These are phyloP conservation scores for Domatiomyces catenatus DNA, from an alignment of 2,329 filamentous ascomycete species.

Conservation along the genomic window DNA sequence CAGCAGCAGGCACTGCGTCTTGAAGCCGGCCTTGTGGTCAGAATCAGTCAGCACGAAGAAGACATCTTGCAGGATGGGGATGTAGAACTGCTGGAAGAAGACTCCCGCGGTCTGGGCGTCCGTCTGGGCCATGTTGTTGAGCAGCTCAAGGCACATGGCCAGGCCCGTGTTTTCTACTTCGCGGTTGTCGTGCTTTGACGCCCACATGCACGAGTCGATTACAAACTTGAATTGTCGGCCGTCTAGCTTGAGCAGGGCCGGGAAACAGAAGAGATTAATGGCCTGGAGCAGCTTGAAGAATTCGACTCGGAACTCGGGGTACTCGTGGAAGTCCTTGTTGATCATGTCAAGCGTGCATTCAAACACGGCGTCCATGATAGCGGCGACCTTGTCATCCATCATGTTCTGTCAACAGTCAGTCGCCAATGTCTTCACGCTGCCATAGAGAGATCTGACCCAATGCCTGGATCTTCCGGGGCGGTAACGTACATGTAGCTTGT, in stretches of 20 bases:
- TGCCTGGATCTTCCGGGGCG: conserved; percentile 37
- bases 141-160: conserved; percentile 94
- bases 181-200: conserved; percentile 99
- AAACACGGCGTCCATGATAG: conserved; percentile 97
- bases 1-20: conserved; percentile 85
- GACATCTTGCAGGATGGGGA: conserved; percentile 88
- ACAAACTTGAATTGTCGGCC: conserved; percentile 98
- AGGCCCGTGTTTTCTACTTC: conserved; percentile 92
- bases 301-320: conserved; percentile 95
- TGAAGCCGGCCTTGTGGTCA: conserved; percentile 98
- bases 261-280: conserved; percentile 96
- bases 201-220: conserved; percentile 98
- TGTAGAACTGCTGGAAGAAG: conserved; percentile 97
- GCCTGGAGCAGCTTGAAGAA: conserved; percentile 95
- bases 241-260: conserved; percentile 81
- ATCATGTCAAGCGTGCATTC: conserved; percentile 99
- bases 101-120: conserved; percentile 73
- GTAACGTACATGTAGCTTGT: conserved; percentile 80
- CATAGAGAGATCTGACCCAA: conserved; percentile 27
- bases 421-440: conserved; percentile 8
- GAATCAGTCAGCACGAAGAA: conserved; percentile 97
- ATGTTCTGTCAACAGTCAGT: conserved; percentile 45
- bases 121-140: conserved; percentile 92
- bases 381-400: conserved; percentile 96
- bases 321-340: conserved; percentile 99